phyloP scores from a whole-genome alignment of 2,329 filamentous ascomycete species.

The Ophidiomyces ophidiicola region DNA sequence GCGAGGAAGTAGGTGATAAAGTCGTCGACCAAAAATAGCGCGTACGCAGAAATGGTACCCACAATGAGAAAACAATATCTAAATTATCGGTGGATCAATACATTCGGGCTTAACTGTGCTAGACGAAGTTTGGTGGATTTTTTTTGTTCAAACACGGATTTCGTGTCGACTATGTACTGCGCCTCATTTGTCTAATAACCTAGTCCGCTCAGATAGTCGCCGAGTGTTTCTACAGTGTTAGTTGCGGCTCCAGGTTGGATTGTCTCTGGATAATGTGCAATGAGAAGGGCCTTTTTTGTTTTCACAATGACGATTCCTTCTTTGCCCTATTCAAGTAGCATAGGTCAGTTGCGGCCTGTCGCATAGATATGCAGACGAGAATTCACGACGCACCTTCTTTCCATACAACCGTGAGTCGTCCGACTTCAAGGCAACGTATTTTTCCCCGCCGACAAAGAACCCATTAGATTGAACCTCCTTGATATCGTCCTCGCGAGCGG shows the following conservation, averaged over 20 bases:
- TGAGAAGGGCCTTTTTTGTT: slow-evolving; percentile 75
- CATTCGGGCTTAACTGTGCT: not conserved
- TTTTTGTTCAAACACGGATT: not conserved
- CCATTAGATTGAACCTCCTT: slow-evolving; percentile 61
- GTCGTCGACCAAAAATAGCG: too few relatives aligned
- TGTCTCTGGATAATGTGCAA: slow-evolving; percentile 71
- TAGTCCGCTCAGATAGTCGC: slow-evolving; percentile 69
- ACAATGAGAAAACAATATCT: too few relatives aligned
- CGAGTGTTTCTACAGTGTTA: slow-evolving; percentile 68
- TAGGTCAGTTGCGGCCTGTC: slow-evolving; percentile 4
- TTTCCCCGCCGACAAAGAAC: slow-evolving; percentile 61
- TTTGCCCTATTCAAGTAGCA: slow-evolving; percentile 48
- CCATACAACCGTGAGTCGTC: slow-evolving; percentile 72
- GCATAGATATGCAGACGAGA: not conserved
- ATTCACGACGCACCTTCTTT: slow-evolving; percentile 55
- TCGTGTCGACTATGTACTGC: slow-evolving; percentile 1
- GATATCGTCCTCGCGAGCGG: slow-evolving; percentile 36
- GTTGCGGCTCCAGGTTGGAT: slow-evolving; percentile 63
- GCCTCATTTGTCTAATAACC: slow-evolving; percentile 49
- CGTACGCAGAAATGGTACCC: too few relatives aligned
- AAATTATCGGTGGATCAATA: not conserved
- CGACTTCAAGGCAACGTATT: slow-evolving; percentile 64
- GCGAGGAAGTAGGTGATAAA: too few relatives aligned
- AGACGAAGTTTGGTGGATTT: not conserved
- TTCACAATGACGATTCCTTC: slow-evolving; percentile 73